Evolutionary conservation across 345 rosid species (phyloP).

Genomic region (Ailanthus altissimus): DNA sequence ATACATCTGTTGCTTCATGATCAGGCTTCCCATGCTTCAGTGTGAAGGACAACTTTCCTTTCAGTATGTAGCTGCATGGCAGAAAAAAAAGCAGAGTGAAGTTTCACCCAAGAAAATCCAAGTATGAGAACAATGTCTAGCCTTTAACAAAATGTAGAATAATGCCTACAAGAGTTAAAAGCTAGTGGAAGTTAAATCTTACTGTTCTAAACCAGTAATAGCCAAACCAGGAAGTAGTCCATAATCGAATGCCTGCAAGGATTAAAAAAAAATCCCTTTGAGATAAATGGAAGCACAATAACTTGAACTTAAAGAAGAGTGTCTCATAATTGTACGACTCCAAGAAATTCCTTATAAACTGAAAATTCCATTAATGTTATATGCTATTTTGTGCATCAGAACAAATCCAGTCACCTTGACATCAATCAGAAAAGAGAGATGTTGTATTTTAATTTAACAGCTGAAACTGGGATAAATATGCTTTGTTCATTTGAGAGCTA

Average conservation of each 20-base stretch:
- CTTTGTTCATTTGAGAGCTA: not conserved
- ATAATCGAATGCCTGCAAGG: conserved; percentile 76
- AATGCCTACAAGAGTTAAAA: conserved; percentile 10
- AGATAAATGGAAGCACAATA: conserved; percentile 19
- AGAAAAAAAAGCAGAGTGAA: conserved; percentile 18
- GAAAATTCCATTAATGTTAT: not conserved
- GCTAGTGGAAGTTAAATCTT: conserved; percentile 35
- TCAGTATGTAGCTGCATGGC: conserved; percentile 68
- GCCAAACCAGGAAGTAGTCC: conserved; percentile 90
- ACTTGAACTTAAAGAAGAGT: not conserved
- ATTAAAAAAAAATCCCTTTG: conserved; percentile 11
- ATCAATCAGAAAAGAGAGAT: conserved; percentile 8
- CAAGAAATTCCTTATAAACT: not conserved
- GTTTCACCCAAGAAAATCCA: conserved; percentile 6
- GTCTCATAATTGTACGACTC: not conserved
- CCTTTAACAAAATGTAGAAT: not conserved
- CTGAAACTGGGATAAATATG: not conserved
- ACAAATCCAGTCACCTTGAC: not conserved
- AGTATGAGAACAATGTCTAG: not conserved
- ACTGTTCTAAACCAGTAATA: conserved; percentile 78
- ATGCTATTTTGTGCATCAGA: not conserved
- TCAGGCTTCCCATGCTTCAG: conserved; percentile 92
- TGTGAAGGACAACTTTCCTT: conserved; percentile 73
- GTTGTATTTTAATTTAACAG: not conserved
- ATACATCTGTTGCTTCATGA: conserved; percentile 83